phyloP scores from a whole-genome alignment of 1,284 basidiomycete genomes.

The Apiotrichum mycotoxinovorans region DNA sequence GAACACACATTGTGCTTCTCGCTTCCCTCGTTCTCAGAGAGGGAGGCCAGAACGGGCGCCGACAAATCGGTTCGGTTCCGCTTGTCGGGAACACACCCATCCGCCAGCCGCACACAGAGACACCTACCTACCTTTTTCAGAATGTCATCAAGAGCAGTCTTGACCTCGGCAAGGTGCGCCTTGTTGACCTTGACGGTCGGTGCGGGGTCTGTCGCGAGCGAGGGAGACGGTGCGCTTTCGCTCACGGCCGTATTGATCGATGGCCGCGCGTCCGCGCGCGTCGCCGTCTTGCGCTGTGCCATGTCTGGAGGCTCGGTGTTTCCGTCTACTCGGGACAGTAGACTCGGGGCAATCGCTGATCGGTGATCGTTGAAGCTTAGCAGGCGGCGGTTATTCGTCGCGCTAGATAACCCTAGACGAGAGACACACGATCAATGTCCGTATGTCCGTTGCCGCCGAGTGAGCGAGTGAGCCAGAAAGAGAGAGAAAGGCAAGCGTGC shows the following conservation, averaged over 20 bases:
- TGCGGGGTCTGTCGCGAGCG: conserved; percentile 38
- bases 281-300: conserved; percentile 3
- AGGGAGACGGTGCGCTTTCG: background rate
- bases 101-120: background rate
- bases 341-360: background rate
- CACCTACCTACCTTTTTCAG: conserved; percentile 71
- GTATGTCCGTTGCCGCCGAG: no score
- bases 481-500: no score
- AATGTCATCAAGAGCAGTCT: conserved; percentile 84
- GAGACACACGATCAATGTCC: no score
- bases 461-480: no score
- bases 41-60: no score
- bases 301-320: background rate
- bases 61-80: background rate
- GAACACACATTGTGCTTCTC: no score
- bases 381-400: no score
- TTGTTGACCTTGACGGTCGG: conserved; percentile 73
- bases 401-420: no score
- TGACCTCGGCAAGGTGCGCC: conserved; percentile 72
- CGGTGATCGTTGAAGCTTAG: no score
- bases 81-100: no score
- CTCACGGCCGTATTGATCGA: background rate
- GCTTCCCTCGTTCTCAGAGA: no score
- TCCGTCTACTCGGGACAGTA: background rate
- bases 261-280: background rate